Base-by-base conservation (phyloP, 163 green algal genomes). In the Coccomyxa subellipsoidea region DNA sequence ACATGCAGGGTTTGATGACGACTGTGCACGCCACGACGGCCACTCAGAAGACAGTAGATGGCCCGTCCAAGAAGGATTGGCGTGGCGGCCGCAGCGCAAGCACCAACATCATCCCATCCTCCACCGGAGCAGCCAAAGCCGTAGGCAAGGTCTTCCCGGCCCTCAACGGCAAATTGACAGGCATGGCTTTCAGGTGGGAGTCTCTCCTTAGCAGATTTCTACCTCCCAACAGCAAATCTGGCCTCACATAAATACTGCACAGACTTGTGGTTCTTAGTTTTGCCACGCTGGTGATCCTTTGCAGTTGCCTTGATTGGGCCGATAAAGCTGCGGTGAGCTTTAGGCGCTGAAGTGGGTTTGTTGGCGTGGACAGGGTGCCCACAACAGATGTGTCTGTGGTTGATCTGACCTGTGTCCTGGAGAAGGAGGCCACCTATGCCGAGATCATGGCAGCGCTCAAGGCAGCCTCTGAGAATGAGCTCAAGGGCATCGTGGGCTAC, bases 41-140 rank as follows among this genome's bases (percentile, higher is more conserved):
- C 70, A 98, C 95, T 18, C 95, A 98, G 88, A 98, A 98, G 90
- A 99, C 96, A 15, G 96, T 99, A 69, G 96, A 99, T 86, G 96
- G 96, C 0, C 96, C 96, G 35, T 96, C 89, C 84, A 95, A 93
- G 88, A 98, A 98, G 93, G 96, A 98, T 91, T 99, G 96, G 96
- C 66, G 79, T 37, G 79, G 79, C 36, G 96, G 96, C 15, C 94
- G 96, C 78, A 93, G 92, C 37, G 96, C 94, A 25, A 90, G 87
- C 79, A 83, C 87, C 81, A 99, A 99, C 93, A 99, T 99, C 93
- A 99, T 99, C 88, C 96, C 96, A 73, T 97, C 92, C 75, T 97
- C 92, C 85, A 99, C 96, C 36, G 96, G 96, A 9, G 96, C 96
- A 38, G 96, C 96, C 85, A 99, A 99, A 88, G 90, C 90, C 0